These are phyloP conservation scores for Dianthus caryophyllus DNA, from an alignment of 148 eudicot genomes.

Conservation along the genomic window DNA sequence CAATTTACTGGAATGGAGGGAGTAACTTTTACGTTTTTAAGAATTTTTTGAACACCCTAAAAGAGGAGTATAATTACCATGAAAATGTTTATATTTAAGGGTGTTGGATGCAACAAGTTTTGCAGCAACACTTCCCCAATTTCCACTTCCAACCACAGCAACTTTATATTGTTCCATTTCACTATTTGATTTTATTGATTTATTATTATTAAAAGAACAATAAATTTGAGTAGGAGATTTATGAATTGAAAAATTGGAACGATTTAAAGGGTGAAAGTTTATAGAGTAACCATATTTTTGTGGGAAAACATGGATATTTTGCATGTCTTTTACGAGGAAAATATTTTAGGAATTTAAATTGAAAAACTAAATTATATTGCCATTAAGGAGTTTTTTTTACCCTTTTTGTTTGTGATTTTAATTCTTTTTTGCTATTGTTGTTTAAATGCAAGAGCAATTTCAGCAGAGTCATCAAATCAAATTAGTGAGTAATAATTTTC, in stretches of 20 bases:
- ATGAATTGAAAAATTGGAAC: not conserved
- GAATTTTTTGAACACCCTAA: too few species aligned
- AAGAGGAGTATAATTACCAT: constrained; percentile 36
- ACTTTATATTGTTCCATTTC: constrained; percentile 20
- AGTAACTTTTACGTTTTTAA: too few species aligned
- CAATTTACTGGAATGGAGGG: too few species aligned
- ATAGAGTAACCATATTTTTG: not conserved
- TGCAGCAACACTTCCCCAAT: constrained; percentile 98
- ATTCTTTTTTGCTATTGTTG: not conserved
- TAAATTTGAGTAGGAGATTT: not conserved
- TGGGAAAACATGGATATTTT: not conserved
- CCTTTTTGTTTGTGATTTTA: not conserved
- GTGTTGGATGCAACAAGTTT: constrained; percentile 92
- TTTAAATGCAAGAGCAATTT: constrained; percentile 4
- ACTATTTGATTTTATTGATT: constrained; percentile 4
- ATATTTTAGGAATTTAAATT: not conserved
- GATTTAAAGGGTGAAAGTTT: constrained; percentile 2
- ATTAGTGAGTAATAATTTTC: too few species aligned
- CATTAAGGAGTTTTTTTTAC: too few species aligned
- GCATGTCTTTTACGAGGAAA: constrained; percentile 14
- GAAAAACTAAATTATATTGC: not conserved
- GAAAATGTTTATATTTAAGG: constrained; percentile 42
- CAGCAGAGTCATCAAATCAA: not conserved
- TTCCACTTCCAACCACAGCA: constrained; percentile 87
- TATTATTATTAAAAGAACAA: not conserved